These are phyloP conservation scores for Rhizoclosmatium sp. DNA, from an alignment of 192 early-diverging fungal genomes.

Conservation along the genomic window DNA sequence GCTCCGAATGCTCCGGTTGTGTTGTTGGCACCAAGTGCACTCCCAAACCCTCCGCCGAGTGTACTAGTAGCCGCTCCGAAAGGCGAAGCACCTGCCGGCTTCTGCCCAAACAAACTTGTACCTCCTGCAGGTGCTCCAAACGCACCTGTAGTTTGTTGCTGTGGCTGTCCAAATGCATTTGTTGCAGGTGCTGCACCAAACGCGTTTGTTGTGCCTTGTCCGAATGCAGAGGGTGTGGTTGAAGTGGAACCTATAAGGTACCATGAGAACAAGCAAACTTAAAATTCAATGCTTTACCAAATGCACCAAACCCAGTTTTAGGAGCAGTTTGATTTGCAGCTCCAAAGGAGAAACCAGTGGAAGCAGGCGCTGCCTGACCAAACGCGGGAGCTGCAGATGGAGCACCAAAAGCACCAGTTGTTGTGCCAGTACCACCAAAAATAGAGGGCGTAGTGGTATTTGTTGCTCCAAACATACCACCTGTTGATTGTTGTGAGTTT, in stretches of 20 bases:
- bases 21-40: slow-evolving; percentile 53
- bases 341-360: slow-evolving; percentile 21
- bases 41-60: slow-evolving; percentile 35
- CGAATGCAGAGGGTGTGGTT: slow-evolving; percentile 42
- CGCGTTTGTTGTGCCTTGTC: slow-evolving; percentile 32
- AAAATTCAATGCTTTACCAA: slow-evolving; percentile 16
- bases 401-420: slow-evolving; percentile 35
- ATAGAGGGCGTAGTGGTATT: background rate
- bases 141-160: slow-evolving; percentile 24
- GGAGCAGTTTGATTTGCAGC: slow-evolving; percentile 19
- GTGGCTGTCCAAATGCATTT: slow-evolving; percentile 45
- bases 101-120: slow-evolving; percentile 38
- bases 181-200: slow-evolving; percentile 41
- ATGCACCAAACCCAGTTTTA: slow-evolving; percentile 34
- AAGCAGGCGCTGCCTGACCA: slow-evolving; percentile 32
- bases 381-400: slow-evolving; percentile 25
- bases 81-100: slow-evolving; percentile 31
- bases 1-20: slow-evolving; percentile 26
- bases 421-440: slow-evolving; percentile 33
- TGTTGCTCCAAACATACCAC: slow-evolving; percentile 19
- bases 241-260: slow-evolving; percentile 37
- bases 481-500: background rate
- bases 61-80: slow-evolving; percentile 49
- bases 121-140: slow-evolving; percentile 30
- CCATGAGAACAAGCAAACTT: slow-evolving; percentile 5